Base-by-base conservation (phyloP, 768 basidiomycete species). In the Hydnomerulius pinastri region DNA sequence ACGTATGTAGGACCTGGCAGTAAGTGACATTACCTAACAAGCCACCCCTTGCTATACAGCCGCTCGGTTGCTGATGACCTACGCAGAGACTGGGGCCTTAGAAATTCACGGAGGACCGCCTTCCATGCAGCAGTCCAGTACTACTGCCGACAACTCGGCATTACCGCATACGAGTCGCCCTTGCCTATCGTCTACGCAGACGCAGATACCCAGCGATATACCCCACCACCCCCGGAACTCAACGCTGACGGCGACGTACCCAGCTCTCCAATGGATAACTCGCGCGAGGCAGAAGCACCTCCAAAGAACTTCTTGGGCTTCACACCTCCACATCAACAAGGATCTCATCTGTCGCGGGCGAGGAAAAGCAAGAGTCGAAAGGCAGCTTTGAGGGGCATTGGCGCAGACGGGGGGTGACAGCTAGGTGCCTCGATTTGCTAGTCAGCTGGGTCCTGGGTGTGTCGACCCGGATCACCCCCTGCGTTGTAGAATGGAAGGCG, bases 101-200 rank as follows among this genome's bases (percentile, higher is more conserved):
- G 77, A 17, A 73, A 72, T 53, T 67, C 77, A 10, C 80, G 87
- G 40, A 82, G 79, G 62, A 91, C 89, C 1, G 85, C 88, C 3
- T 92, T 92, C 73, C 81, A 89, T 61, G 86, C 86, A 8, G 89
- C 90, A 1, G 83, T 83, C 18, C 81, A 88, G 57, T 78, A 83
- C 58, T 90, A 85, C 65, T 86, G 80, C 60, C 79, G 75, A 46
- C 80, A 87, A 61, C 78, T 90, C 8, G 84, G 80, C 28, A 89
- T 91, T 58, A 71, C 71, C 18, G 82, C 79, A 55, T 74, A 73
- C 67, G 77, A 81, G 58, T 76, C 87, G 2, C 73, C 83, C 13
- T 69, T 85, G 44, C 88, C 89, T 10, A 60, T 92, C 55, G 72
- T 77, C 35, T 82, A 74, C 59, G 68, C 67, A 32, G 62, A 72